Evolutionary conservation across 441 rosid species (phyloP), one percentile per base, ranked within the genome.

Genomic region (Dalechampia spathulata): DNA sequence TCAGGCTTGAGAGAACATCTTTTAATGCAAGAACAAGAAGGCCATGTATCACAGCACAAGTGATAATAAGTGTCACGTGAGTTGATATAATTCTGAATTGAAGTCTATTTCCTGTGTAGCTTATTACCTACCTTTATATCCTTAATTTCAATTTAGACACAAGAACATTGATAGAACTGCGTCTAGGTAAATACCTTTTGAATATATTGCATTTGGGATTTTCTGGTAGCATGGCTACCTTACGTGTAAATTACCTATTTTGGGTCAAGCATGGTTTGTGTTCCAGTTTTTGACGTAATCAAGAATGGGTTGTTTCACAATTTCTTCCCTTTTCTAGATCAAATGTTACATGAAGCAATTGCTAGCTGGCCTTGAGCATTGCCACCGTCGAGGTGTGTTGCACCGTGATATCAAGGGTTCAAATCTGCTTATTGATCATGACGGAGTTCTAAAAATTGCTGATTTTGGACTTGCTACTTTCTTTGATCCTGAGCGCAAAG

Each of bases 401-500:
- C 98, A 91, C 68, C 83, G 98, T n/a, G 98, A 87, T 72, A 78
- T 90, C 57, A 90, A 90, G 82, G 90, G 96, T 68, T 81, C 97
- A 59, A 90, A 90, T 79, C 74, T 90, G 15, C 81, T 90, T 49
- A 82, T 90, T 61, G 81, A 82, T 66, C 79, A 79, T 30, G 83
- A 87, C 19, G 97, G 97, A 34, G 69, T 67, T 54, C 67, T 90
- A 15, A 90, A 90, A 75, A 83, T 90, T 62, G 93, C 93, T 70
- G 98, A 91, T 69, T 91, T 91, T 49, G 98, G 98, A 55, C 61
- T 91, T 54, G 98, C 96, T 46, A 81, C 87, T 32, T 83, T 85
- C 72, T 87, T 64, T 62, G 79, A 87, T 50, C 82, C 85, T 9
- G 75, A 67, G 42, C 77, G 62, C 55, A 79, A 75, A 77, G 86